Base-by-base conservation (phyloP, 306 rosid species). In the Elaeagnus macrophylla region DNA sequence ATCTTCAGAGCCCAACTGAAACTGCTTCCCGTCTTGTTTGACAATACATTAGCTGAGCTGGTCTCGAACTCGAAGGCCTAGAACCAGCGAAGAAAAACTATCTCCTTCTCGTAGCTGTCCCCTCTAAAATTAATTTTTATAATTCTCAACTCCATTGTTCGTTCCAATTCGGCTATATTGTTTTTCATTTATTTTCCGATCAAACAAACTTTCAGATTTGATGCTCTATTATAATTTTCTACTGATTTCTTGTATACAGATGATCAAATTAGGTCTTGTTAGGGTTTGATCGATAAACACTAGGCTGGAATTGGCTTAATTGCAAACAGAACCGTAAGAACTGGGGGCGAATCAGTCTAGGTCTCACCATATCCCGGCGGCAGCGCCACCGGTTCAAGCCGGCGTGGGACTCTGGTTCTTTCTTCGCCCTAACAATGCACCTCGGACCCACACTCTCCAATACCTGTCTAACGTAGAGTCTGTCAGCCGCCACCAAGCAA, bases 321-420 rank as follows among this genome's bases (percentile, higher is more conserved):
- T 56, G 64, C 41, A 54, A 65, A 42, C 52, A 55, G 32, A 74
- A 66, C 80, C 66, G 77, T 76, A 40, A 80, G 99, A 78, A 60
- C 96, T 91, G 99, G 99, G 99, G 93, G 99, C 96, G 78, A 84
- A 84, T 87, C 93, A 91, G 82, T 91, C 99, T 61, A 89, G 88
- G 83, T 70, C 77, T 79, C 81, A 64, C 74, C 70, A 85, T 67
- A 76, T 86, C 77, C 94, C 81, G 71, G 72, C 79, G 71, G 80
- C 85, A 78, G 70, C 78, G 35, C 49, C 73, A 41, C 51, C 74
- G 62, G 62, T 43, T 17, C 66, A 25, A 17, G 64, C 84, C 77
- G 77, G 81, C 51, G 67, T 67, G 81, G 84, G 97, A 75, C 75
- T 76, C 71, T 84, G 95, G 96, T 79, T 77, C 75, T 79, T 80